Percentiles rank a stretch among this genome's conserved stretches.
phyloP scores from a whole-genome alignment of 768 basidiomycete species.

The Kwoniella sp. region DNA sequence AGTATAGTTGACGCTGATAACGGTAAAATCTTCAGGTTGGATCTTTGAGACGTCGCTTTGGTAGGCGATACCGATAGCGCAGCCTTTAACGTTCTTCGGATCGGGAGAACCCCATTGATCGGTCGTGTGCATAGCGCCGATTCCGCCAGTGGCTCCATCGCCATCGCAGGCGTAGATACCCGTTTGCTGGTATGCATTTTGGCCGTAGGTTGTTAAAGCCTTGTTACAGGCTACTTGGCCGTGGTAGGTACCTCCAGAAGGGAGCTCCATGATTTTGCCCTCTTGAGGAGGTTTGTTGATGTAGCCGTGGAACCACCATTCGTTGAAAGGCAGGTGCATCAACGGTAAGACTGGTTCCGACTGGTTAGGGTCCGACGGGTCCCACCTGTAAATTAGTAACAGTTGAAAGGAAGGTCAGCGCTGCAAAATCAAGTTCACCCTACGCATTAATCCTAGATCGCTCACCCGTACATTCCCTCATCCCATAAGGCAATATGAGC shows the following conservation, averaged over 20 bases:
- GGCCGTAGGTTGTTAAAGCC: slow-evolving; percentile 39
- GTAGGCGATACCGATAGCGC: slow-evolving; percentile 48
- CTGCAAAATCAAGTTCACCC: no score
- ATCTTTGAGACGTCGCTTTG: slow-evolving; percentile 40
- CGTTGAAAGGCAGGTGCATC: slow-evolving; percentile 38
- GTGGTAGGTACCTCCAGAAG: slow-evolving; percentile 45
- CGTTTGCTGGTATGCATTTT: slow-evolving; percentile 31
- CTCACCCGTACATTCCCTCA: slow-evolving; percentile 46
- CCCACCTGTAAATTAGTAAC: slow-evolving; percentile 25
- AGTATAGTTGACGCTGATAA: slow-evolving; percentile 42
- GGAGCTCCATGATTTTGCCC: slow-evolving; percentile 45
- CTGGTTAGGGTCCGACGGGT: slow-evolving; percentile 47
- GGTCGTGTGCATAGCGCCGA: slow-evolving; percentile 51
- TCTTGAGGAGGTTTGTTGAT: slow-evolving; percentile 45
- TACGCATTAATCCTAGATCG: no score
- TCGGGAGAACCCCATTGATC: slow-evolving; percentile 41
- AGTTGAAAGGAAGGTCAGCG: not conserved
- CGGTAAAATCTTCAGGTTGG: slow-evolving; percentile 45
- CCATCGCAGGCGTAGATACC: slow-evolving; percentile 49
- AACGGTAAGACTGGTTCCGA: slow-evolving; percentile 46
- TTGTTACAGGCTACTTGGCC: slow-evolving; percentile 50
- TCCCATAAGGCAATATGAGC: slow-evolving; percentile 47
- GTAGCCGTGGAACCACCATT: slow-evolving; percentile 55
- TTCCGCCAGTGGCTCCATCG: slow-evolving; percentile 31
- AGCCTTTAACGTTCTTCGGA: slow-evolving; percentile 49